These are phyloP conservation scores for Cytospora leucostoma DNA, from an alignment of 2,329 filamentous ascomycete genomes.

Conservation along the genomic window DNA sequence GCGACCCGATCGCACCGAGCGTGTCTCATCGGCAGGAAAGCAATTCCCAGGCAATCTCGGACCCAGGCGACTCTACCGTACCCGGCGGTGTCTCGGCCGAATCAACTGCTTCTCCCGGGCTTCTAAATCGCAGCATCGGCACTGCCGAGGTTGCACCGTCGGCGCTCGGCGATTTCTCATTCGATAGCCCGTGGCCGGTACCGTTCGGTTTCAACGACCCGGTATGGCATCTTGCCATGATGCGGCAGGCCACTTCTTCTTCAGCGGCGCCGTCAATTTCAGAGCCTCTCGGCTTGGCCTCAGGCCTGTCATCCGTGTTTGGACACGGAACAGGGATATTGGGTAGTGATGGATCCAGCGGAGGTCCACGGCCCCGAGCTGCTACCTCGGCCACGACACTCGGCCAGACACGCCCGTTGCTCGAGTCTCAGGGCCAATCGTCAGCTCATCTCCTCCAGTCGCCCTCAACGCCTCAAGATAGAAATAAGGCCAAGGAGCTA, in stretches of 20 bases:
- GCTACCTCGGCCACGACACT: neutral
- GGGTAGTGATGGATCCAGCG: neutral
- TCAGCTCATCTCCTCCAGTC: neutral
- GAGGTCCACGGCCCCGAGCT: neutral
- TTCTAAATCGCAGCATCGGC: neutral
- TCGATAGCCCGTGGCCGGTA: conserved; percentile 9
- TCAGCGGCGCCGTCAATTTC: no score
- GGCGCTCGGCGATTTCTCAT: neutral
- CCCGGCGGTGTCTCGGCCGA: no score
- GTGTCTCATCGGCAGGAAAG: neutral
- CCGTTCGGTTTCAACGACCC: neutral
- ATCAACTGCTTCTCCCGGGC: neutral
- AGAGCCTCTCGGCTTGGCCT: neutral
- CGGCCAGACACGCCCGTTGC: neutral
- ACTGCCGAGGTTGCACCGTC: neutral
- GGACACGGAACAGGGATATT: neutral
- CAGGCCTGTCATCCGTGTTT: neutral
- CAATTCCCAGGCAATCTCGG: neutral
- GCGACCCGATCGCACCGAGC: neutral
- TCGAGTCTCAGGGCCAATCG: neutral
- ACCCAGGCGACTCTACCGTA: neutral
- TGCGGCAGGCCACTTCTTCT: neutral
- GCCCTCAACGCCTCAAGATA: neutral
- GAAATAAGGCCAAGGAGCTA: neutral
- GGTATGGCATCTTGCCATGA: neutral